Conservation (phyloP, 768 basidiomycete genomes). For the Favolaschia claudopus region DNA sequence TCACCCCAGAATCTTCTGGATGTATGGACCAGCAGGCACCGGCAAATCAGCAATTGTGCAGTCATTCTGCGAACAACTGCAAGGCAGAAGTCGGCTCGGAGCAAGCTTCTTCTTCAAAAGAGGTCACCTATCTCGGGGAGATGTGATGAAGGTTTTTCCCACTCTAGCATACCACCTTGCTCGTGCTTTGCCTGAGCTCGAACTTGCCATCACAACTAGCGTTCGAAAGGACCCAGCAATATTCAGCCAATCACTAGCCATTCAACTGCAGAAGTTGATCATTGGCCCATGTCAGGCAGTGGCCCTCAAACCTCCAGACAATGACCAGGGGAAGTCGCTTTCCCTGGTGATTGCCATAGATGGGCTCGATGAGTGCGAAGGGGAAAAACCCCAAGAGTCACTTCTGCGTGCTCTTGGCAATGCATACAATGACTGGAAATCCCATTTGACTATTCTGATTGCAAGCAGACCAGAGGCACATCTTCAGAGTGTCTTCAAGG, state of each 20-base stretch:
- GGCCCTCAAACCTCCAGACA: neutral
- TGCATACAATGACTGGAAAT: neutral
- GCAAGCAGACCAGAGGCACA: conserved; percentile 36
- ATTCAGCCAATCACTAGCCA: neutral
- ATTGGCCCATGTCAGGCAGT: neutral
- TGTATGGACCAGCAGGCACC: conserved; percentile 34
- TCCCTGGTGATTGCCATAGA: conserved; percentile 28
- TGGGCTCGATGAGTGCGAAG: conserved; percentile 37
- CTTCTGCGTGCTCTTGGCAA: conserved; percentile 20
- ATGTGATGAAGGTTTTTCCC: conserved; percentile 18
- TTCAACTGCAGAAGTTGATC: neutral
- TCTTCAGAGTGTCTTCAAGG: conserved; percentile 21
- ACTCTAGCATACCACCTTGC: conserved; percentile 34
- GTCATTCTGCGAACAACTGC: conserved; percentile 33
- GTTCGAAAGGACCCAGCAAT: neutral
- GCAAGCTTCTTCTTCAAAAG: conserved; percentile 33
- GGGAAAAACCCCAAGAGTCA: conserved; percentile 13
- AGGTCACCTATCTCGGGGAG: neutral
- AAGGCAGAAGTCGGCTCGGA: conserved; percentile 6
- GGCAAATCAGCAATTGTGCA: conserved; percentile 41
- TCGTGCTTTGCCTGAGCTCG: neutral
- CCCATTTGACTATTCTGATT: conserved; percentile 35
- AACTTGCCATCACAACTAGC: neutral
- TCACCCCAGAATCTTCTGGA: conserved; percentile 27
- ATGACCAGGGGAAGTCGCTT: too few relatives aligned